A percentile compares a stretch with the other conserved stretches of the same genome.
These are phyloP conservation scores for Linderina pennispora DNA, from an alignment of 192 early-diverging fungal genomes.

Conservation along the genomic window DNA sequence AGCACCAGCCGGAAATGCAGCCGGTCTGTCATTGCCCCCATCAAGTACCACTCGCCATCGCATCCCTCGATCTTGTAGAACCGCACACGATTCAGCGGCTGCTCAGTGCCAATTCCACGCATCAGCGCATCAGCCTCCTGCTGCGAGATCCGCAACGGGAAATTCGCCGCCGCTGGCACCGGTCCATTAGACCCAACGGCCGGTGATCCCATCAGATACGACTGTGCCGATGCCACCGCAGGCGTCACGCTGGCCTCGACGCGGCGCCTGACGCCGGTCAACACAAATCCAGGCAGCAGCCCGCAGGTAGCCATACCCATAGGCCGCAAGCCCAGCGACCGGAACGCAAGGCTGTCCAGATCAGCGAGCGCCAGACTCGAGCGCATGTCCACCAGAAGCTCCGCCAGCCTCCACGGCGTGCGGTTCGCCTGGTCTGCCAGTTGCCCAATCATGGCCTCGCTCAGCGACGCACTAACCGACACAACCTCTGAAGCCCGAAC, in stretches of 20 bases:
- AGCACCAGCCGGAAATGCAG: conserved; percentile 40
- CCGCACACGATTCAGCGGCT: conserved; percentile 24
- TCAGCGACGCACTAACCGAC: conserved; percentile 15
- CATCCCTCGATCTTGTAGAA: conserved; percentile 46
- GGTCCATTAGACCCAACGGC: not conserved
- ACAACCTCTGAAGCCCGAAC: conserved; percentile 33
- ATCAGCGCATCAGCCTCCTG: conserved; percentile 35
- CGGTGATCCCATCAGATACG: not conserved
- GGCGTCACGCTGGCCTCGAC: not conserved
- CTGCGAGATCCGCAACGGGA: conserved; percentile 36
- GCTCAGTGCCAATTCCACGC: conserved; percentile 27
- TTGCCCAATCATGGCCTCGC: conserved; percentile 32
- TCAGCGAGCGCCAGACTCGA: conserved; percentile 37
- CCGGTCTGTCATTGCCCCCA: conserved; percentile 45
- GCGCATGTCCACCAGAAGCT: conserved; percentile 39
- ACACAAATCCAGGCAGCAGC: conserved; percentile 35
- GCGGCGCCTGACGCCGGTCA: conserved; percentile 6
- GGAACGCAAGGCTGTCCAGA: conserved; percentile 31
- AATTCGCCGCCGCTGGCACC: conserved; percentile 8
- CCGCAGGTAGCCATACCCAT: too few species aligned
- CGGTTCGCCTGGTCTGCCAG: conserved; percentile 37
- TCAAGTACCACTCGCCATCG: conserved; percentile 45
- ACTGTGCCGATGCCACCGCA: not conserved
- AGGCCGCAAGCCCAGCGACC: conserved; percentile 40
- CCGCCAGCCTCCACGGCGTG: conserved; percentile 31